A percentile compares a stretch with the other conserved stretches of the same genome.
Conservation (phyloP, 2,329 filamentous ascomycete genomes). For the Acrocalymma vagum region DNA sequence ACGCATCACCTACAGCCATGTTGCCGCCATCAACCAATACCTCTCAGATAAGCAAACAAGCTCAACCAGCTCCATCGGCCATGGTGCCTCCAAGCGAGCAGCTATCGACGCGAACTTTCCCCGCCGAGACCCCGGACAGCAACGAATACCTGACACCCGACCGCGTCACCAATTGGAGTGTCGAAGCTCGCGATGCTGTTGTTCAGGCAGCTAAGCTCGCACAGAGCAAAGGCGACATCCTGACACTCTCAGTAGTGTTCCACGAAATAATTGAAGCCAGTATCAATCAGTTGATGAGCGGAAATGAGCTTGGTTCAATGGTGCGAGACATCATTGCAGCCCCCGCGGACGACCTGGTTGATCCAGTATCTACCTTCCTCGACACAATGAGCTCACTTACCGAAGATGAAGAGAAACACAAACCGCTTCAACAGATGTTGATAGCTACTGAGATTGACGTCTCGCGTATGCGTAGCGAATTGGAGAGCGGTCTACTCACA, state of each 20-base stretch:
- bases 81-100: slow-evolving; percentile 25
- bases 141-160: slow-evolving; percentile 81
- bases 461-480: slow-evolving; percentile 76
- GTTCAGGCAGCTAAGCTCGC: slow-evolving; percentile 71
- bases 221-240: slow-evolving; percentile 71
- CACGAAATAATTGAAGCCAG: slow-evolving; percentile 85
- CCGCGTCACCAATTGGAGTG: slow-evolving; percentile 72
- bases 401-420: slow-evolving; percentile 70
- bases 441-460: slow-evolving; percentile 76
- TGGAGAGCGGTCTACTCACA: slow-evolving; percentile 81
- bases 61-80: slow-evolving; percentile 25
- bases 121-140: slow-evolving; percentile 59
- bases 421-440: slow-evolving; percentile 72
- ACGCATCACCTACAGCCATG: slow-evolving; percentile 43
- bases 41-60: slow-evolving; percentile 24
- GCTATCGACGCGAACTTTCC: slow-evolving; percentile 43
- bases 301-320: slow-evolving; percentile 73
- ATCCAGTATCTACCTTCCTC: slow-evolving; percentile 72
- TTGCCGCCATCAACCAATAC: slow-evolving; percentile 34
- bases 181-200: slow-evolving; percentile 71
- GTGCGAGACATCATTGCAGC: slow-evolving; percentile 77
- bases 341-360: slow-evolving; percentile 55
- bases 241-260: slow-evolving; percentile 75
- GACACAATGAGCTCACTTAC: slow-evolving; percentile 83
- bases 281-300: slow-evolving; percentile 72